Evolutionary conservation across 495 filamentous ascomycete species (phyloP).

Genomic region (Hypoxylon perforatum): DNA sequence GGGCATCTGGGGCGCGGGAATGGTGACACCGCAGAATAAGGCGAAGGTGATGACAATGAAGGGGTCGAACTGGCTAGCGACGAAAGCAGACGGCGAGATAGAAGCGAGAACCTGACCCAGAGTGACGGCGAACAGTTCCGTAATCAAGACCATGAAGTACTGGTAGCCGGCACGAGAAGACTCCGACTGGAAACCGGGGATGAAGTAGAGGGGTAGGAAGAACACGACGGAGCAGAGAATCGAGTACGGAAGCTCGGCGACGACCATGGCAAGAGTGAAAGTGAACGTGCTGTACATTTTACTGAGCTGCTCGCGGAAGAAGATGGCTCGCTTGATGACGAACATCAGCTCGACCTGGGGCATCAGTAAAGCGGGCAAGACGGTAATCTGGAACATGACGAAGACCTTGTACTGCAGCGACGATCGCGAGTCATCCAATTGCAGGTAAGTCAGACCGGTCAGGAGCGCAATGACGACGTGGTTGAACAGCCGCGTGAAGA

Average conservation of each 20-base stretch:
- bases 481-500: constrained; percentile 81
- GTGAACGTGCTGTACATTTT: constrained; percentile 82
- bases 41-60: constrained; percentile 82
- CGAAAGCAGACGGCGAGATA: constrained; percentile 75
- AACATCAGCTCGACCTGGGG: constrained; percentile 81
- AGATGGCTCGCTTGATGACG: constrained; percentile 76
- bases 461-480: constrained; percentile 77
- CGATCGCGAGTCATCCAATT: constrained; percentile 73
- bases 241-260: constrained; percentile 81
- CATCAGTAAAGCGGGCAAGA: constrained; percentile 79
- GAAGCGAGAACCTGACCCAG: constrained; percentile 76
- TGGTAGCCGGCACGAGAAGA: constrained; percentile 77
- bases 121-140: constrained; percentile 80
- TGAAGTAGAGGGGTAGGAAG: constrained; percentile 81
- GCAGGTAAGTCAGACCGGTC: constrained; percentile 77
- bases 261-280: constrained; percentile 75
- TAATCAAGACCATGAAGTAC: constrained; percentile 83
- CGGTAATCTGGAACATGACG: constrained; percentile 83
- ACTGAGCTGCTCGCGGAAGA: constrained; percentile 80
- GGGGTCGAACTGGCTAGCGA: constrained; percentile 78
- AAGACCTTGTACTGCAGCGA: constrained; percentile 84
- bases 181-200: constrained; percentile 68
- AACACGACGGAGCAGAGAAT: constrained; percentile 78
- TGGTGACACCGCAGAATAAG: constrained; percentile 85
- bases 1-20: constrained; percentile 79